Evolutionary conservation across 1,284 basidiomycete species (phyloP).

Genomic region (Ganoderma lingzhi): DNA sequence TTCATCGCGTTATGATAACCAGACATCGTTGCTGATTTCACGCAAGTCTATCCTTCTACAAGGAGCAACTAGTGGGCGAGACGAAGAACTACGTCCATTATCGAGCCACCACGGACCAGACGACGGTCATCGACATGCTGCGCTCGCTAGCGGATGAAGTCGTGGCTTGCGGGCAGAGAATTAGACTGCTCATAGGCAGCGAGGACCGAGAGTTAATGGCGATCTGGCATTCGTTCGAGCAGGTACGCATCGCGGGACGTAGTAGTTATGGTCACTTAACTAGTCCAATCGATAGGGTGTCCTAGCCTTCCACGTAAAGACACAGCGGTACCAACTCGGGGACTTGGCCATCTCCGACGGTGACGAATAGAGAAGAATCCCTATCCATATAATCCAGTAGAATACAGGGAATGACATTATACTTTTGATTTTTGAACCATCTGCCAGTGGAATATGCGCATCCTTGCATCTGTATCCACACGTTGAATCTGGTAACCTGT

Average conservation of each 20-base stretch:
- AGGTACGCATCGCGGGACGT: conserved; percentile 9
- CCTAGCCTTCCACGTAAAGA: conserved; percentile 25
- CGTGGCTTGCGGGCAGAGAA: conserved; percentile 6
- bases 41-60: conserved; percentile 26
- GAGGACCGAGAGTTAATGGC: conserved; percentile 15
- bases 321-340: conserved; percentile 24
- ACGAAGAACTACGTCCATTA: conserved; percentile 25
- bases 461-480: too few species aligned
- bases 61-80: conserved; percentile 21
- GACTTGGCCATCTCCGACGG: not conserved
- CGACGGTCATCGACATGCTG: conserved; percentile 6
- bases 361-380: too few species aligned
- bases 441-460: too few species aligned
- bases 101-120: conserved; percentile 20
- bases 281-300: conserved; percentile 12
- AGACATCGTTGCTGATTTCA: too few species aligned
- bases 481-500: too few species aligned
- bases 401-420: too few species aligned
- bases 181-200: conserved; percentile 2
- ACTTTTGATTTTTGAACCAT: too few species aligned
- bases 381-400: too few species aligned
- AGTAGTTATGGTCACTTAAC: not conserved
- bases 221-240: conserved; percentile 23
- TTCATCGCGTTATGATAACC: not conserved
- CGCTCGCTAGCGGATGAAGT: conserved; percentile 20